Percentiles rank a stretch among this genome's conserved stretches.
phyloP scores from a whole-genome alignment of 305 asterid species.

The Salvia sclarea region DNA sequence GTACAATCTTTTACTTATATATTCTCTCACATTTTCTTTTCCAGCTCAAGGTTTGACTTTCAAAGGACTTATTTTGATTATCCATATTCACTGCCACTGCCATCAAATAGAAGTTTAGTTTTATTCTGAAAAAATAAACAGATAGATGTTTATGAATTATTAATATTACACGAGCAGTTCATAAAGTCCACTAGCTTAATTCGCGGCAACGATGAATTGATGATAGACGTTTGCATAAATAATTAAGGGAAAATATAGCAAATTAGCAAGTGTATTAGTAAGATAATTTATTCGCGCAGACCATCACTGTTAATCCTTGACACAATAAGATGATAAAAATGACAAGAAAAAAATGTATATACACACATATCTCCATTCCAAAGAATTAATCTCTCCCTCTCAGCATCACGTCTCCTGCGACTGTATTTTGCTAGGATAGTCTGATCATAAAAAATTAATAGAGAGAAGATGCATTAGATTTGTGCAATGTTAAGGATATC shows the following conservation, averaged over 20 bases:
- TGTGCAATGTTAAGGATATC: neutral
- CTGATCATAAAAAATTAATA: constrained; percentile 33
- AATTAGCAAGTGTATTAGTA: neutral
- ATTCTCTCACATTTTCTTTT: neutral
- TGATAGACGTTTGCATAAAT: no score
- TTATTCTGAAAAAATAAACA: no score
- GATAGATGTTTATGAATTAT: no score
- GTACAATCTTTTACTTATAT: neutral
- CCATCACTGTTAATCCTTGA: neutral
- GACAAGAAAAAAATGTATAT: neutral
- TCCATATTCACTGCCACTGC: no score
- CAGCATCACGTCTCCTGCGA: constrained; percentile 3
- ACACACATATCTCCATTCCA: constrained; percentile 17
- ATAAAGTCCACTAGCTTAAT: no score
- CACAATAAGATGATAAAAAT: neutral
- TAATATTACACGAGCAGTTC: no score
- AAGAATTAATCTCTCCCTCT: constrained; percentile 26
- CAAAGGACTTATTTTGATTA: neutral
- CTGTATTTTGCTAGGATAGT: constrained; percentile 33
- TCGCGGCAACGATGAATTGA: no score
- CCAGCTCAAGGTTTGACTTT: neutral
- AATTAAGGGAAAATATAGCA: no score
- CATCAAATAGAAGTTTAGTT: no score
- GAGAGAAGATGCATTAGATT: constrained; percentile 10
- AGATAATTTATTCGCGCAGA: neutral